Conservation (phyloP, 306 rosid genomes). For the Castanea crenata region DNA sequence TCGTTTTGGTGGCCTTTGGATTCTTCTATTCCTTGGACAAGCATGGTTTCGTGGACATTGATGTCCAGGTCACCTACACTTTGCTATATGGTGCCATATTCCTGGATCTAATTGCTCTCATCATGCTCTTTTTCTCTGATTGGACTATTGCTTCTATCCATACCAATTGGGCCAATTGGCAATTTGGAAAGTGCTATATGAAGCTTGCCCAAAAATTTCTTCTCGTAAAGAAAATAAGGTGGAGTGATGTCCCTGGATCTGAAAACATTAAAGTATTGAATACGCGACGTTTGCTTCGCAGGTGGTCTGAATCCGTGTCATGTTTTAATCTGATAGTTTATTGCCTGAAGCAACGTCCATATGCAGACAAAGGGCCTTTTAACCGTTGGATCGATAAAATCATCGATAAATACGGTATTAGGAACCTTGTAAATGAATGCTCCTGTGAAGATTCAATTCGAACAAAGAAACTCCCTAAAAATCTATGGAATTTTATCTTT, state of each 20-base stretch:
- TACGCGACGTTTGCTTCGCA: not conserved
- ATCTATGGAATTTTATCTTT: not conserved
- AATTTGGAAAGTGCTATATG: not conserved
- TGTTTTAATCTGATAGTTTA: conserved; percentile 27
- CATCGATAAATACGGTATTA: not conserved
- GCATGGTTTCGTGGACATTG: not conserved
- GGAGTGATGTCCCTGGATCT: not conserved
- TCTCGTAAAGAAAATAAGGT: not conserved
- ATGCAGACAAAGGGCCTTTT: accelerated
- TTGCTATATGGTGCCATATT: not conserved
- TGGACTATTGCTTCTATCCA: conserved; percentile 4
- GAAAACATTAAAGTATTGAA: too few species aligned
- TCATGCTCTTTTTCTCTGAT: conserved; percentile 26
- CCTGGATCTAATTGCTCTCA: too few species aligned
- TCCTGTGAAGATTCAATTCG: not conserved
- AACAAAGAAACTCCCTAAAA: too few species aligned
- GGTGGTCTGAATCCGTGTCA: conserved; percentile 33
- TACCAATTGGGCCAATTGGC: too few species aligned
- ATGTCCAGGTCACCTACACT: conserved; percentile 29
- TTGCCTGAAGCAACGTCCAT: conserved; percentile 13
- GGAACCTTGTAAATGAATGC: accelerated
- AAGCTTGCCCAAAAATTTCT: accelerated
- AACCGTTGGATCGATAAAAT: accelerated
- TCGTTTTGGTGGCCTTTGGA: conserved; percentile 1
- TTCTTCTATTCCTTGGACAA: conserved; percentile 9